Conservation (phyloP, 306 rosid species). For the Cicer chorassanicum region DNA sequence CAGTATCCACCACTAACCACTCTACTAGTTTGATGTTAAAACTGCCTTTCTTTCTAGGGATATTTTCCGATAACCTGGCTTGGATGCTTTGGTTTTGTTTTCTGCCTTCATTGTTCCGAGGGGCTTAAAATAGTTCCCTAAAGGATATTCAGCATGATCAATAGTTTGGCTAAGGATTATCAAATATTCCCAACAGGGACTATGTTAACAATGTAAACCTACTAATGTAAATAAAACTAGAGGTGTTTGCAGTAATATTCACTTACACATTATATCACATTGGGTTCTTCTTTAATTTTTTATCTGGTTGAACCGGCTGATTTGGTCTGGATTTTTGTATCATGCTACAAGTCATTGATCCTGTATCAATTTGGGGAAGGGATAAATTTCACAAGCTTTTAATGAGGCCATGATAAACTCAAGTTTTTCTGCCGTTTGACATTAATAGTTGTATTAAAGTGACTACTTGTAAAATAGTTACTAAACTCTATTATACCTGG, state of each 20-base stretch:
- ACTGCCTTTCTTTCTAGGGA: not conserved
- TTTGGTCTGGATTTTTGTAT: not conserved
- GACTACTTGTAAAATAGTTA: not conserved
- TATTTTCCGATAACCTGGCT: not conserved
- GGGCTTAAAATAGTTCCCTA: not conserved
- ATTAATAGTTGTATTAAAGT: not conserved
- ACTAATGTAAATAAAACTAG: not conserved
- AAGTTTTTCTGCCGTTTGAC: not conserved
- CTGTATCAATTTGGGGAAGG: not conserved
- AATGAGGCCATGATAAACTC: conserved; percentile 2
- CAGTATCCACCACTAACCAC: not conserved
- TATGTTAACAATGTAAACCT: no score
- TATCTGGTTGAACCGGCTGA: not conserved
- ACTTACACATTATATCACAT: not conserved
- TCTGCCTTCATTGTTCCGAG: not conserved
- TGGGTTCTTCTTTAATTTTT: not conserved
- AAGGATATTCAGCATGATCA: not conserved
- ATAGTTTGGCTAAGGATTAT: no score
- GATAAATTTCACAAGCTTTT: conserved; percentile 10
- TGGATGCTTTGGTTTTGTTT: not conserved
- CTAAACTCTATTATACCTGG: not conserved
- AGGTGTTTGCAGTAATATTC: not conserved
- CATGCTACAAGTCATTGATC: conserved; percentile 12
- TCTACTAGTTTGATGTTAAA: not conserved
- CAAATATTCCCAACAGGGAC: no score